Conservation (phyloP, 2,329 filamentous ascomycete species). For the Ophiostoma ulmi region DNA sequence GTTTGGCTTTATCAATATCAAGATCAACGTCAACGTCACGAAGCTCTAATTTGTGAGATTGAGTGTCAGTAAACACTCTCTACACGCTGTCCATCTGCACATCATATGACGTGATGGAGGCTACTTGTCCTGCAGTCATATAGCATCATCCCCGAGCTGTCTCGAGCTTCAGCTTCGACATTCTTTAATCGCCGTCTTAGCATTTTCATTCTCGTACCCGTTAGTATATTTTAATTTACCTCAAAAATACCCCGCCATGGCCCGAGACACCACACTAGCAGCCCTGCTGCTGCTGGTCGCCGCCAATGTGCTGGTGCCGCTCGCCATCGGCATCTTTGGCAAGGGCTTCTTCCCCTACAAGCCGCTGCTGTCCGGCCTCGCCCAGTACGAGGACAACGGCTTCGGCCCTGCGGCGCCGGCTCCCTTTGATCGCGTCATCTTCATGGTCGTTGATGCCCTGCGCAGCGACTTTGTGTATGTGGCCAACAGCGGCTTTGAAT, state of each 20-base stretch:
- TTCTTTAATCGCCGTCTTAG: neutral
- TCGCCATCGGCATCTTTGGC: conserved; percentile 72
- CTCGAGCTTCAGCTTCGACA: neutral
- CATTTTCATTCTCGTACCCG: neutral
- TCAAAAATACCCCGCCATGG: neutral
- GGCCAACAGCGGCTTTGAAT: conserved; percentile 72
- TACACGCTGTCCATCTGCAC: neutral
- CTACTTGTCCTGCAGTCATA: neutral
- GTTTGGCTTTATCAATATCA: neutral
- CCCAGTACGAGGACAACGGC: conserved; percentile 55
- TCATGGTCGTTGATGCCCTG: conserved; percentile 97
- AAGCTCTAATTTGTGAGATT: neutral
- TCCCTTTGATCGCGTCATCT: conserved; percentile 83
- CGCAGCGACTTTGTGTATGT: conserved; percentile 87
- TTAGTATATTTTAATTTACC: no score
- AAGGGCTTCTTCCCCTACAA: conserved; percentile 98
- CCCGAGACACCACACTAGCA: conserved; percentile 9
- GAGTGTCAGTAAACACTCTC: neutral
- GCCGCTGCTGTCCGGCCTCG: conserved; percentile 80
- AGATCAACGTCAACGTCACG: neutral
- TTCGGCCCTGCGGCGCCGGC: conserved; percentile 56
- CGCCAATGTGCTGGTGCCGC: conserved; percentile 72
- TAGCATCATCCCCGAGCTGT: neutral
- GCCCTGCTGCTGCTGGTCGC: conserved; percentile 48
- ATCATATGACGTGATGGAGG: neutral